Base-by-base conservation (phyloP, 73 alveolate genomes). In the Paramecium primaurelia region DNA sequence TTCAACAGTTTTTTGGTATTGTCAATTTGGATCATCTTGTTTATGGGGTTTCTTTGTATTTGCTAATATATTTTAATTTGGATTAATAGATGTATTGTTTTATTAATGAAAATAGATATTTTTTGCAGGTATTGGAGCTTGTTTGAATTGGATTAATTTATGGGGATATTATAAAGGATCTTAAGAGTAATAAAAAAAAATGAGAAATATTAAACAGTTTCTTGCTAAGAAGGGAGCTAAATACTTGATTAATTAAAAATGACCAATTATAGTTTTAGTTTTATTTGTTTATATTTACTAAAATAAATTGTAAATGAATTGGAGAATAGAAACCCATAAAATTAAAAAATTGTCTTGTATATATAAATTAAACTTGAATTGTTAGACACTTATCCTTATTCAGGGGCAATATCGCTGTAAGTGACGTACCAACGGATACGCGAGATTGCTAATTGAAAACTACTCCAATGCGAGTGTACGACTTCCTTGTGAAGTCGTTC, bases 381-480 rank as follows among this genome's bases (percentile, higher is more conserved):
- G 6, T 20, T 34, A 44, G 22, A 45, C 22, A 42, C 47, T 40
- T 47, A 80, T 80, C 91, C 91, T 80, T 80, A 80, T 80, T 80
- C 91, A 80, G 91, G 91, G 91, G 91, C 91, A 80, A 80, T 47
- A 49, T 80, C 91, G 91, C 75, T 80, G 91, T 80, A 80, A 80
- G 91, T 80, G 91, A 80, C 71, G 91, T 80, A 80, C 36, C 91
- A 45, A 80, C 91, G 71, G 91, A 80, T 80, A 80, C 91, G 91
- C 91, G 91, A 80, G 47, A 80, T 80, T 80, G 91, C 91, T 80
- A 42, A 80, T 80, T 80, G 91, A 80, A 80, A 80, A 80, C 91
- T 80, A 80, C 44, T 80, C 91, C 91, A 80, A 49, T 80, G 58
- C 20, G 91, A 38, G 91, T 80, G 91, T 47, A 45, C 75, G 71